These are phyloP conservation scores for Cercis canadensis DNA, from an alignment of 306 rosid species.

Conservation along the genomic window DNA sequence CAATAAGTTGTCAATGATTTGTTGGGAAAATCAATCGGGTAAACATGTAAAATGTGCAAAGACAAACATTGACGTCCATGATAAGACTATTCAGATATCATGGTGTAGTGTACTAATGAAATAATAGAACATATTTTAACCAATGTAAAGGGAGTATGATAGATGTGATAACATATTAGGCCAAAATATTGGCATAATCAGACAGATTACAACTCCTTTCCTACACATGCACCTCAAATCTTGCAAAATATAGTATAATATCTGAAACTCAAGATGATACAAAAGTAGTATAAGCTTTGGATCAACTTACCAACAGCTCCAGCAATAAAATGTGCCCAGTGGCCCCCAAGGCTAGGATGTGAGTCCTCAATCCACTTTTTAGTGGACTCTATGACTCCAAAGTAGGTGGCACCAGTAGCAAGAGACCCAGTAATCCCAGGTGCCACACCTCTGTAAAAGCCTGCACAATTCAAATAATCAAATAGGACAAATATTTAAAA, in stretches of 20 bases:
- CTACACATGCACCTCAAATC: not conserved
- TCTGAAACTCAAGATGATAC: constrained; percentile 27
- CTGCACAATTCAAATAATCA: constrained; percentile 49
- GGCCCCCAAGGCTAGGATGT: constrained; percentile 82
- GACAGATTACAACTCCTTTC: constrained; percentile 29
- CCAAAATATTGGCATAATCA: constrained; percentile 12
- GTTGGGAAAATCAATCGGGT: constrained; percentile 13
- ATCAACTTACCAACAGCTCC: constrained; percentile 84
- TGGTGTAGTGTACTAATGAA: not conserved
- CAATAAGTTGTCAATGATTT: not conserved
- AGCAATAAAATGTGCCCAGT: constrained; percentile 93
- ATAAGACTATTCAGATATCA: constrained; percentile 3
- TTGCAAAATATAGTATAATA: constrained; percentile 28
- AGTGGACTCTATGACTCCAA: constrained; percentile 88
- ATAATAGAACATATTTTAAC: not conserved
- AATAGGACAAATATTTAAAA: constrained; percentile 5
- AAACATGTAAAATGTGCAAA: constrained; percentile 14
- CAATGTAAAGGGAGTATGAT: constrained; percentile 11
- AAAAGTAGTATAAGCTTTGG: constrained; percentile 26
- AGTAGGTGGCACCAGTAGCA: constrained; percentile 96
- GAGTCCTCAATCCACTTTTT: constrained; percentile 90
- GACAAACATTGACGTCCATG: constrained; percentile 24
- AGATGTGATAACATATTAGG: constrained; percentile 6
- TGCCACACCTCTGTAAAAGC: constrained; percentile 83
- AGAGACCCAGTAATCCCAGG: constrained; percentile 91